Percentiles rank a stretch among this genome's conserved stretches.
Conservation (phyloP, 805 yeast species). For the Cyberlindnera mrakii region DNA sequence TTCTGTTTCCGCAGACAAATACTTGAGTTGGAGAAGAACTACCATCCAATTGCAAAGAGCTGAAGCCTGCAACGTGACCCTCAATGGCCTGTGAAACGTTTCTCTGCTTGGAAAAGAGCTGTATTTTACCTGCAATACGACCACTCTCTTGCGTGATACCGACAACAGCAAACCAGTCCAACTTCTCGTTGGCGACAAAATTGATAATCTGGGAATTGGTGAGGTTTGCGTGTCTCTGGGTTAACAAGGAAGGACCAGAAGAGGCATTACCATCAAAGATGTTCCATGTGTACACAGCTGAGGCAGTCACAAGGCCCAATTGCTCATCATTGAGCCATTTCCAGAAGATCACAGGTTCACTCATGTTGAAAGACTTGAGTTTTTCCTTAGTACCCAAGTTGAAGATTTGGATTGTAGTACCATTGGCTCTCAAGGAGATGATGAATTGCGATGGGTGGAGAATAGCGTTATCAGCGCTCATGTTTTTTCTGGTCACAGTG, state of each 20-base stretch:
- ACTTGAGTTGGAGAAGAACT: constrained; percentile 69
- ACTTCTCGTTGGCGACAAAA: constrained; percentile 71
- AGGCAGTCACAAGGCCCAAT: constrained; percentile 80
- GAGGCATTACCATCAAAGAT: constrained; percentile 74
- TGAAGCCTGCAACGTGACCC: constrained; percentile 94
- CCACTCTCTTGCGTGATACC: constrained; percentile 95
- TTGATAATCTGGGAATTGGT: constrained; percentile 84
- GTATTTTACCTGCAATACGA: constrained; percentile 93
- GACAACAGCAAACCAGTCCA: constrained; percentile 90
- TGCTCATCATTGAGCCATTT: constrained; percentile 74
- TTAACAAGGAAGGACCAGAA: constrained; percentile 71
- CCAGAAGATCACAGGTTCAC: constrained; percentile 92
- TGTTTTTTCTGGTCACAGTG: constrained; percentile 79
- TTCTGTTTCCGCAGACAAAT: constrained; percentile 88
- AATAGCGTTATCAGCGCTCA: constrained; percentile 96
- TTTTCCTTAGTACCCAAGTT: constrained; percentile 83
- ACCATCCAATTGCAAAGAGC: constrained; percentile 67
- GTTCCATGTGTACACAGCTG: constrained; percentile 73
- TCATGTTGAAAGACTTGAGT: constrained; percentile 78
- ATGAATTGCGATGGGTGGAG: constrained; percentile 89
- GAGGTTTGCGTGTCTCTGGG: constrained; percentile 78
- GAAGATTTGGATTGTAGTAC: constrained; percentile 92
- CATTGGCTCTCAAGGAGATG: constrained; percentile 91
- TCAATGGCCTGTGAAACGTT: constrained; percentile 94
- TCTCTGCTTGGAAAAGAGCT: constrained; percentile 81